Evolutionary conservation across 2,329 filamentous ascomycete genomes (phyloP), one percentile per base, ranked within the genome.

Genomic region (Drechslerella stenobrocha): DNA sequence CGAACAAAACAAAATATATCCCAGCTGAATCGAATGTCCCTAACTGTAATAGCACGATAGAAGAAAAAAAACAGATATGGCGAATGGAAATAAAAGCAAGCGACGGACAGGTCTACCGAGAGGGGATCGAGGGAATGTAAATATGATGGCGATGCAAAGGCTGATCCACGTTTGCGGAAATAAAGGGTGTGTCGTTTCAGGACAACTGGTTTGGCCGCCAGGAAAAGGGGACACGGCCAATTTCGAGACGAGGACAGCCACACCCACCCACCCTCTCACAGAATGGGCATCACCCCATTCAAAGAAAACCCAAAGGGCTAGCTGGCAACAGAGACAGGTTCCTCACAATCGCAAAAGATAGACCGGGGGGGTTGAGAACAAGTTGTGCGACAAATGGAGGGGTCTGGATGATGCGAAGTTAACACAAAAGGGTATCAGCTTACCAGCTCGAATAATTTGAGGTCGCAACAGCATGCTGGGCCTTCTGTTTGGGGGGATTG

Each of bases 361-460:
- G 20, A 26, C 52, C 22, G 44, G 59, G 45, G 52, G 46, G 37
- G 2, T 5, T 23, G 23, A 5, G 20, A 35, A 46, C 30, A 28
- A 5, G 15, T 50, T 59, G 61, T 66, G 61, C 55, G 61, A 66
- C 61, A 32, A 56, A 35, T 22, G 61, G 50, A 52, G 61, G 61
- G 61, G 53, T 44, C 52, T 46, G 44, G 35, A 15, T 22, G 42
- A 65, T 35, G 18, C 15, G 15, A 42, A 42, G 13, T 42, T 42
- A n/a, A 37, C 34, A 15, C 34, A 11, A 37, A 11, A 37, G 4
- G 3, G 56, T 37, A 50, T 52, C 59, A 64, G 70, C 78, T 70
- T 77, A 82, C 81, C 81, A 74, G 81, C 81, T 77, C 81, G 77
- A 71, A 83, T 81, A 60, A 82, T 81, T 59, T 81, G 79, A 72